A percentile compares a stretch with the other conserved stretches of the same genome.
Conservation (phyloP, 148 eudicot species). For the Silene latifolia region DNA sequence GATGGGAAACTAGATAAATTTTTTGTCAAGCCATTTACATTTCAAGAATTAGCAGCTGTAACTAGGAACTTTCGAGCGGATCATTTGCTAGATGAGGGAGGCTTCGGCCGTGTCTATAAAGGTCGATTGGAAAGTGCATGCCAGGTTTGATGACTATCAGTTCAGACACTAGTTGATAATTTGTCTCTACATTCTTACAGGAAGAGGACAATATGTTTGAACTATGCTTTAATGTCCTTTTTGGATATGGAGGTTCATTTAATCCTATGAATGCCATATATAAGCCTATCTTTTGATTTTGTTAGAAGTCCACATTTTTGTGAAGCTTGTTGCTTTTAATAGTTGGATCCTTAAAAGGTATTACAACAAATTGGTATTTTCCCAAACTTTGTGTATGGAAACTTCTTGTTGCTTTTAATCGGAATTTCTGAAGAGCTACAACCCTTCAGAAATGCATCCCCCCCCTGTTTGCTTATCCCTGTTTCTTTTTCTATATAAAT, state of each 20-base stretch:
- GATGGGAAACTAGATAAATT: conserved; percentile 14
- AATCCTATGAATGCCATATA: neutral
- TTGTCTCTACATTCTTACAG: neutral
- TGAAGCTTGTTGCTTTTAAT: neutral
- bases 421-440: no score
- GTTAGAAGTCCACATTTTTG: neutral
- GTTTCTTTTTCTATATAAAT: no score
- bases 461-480: no score
- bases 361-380: neutral
- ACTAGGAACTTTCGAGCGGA: conserved; percentile 28
- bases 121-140: conserved; percentile 25
- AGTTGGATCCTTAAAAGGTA: neutral
- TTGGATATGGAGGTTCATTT: no score
- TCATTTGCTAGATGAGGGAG: conserved; percentile 37
- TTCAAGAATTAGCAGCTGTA: conserved; percentile 27
- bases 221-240: neutral
- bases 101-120: conserved; percentile 40
- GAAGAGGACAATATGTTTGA: neutral
- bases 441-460: no score
- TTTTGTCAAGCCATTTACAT: conserved; percentile 25
- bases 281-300: neutral
- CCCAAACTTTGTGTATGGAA: neutral
- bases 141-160: conserved; percentile 20
- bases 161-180: neutral
- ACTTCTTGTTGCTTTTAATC: no score